Conservation (phyloP, 352 stramenopile genomes). For the Phytophthora syringae region DNA sequence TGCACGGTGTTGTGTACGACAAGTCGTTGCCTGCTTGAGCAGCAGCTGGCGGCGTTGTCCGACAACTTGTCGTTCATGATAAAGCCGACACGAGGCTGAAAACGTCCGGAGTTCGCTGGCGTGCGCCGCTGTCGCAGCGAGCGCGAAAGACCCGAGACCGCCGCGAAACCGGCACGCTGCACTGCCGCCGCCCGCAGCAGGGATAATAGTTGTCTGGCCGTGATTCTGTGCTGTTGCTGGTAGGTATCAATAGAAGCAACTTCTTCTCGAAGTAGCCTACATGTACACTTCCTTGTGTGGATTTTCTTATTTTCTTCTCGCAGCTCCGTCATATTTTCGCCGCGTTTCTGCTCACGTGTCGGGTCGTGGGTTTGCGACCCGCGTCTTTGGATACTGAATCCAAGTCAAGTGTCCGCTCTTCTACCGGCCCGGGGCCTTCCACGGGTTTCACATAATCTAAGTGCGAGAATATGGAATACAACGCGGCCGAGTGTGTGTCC, state of each 20-base stretch:
- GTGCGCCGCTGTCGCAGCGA: conserved; percentile 32
- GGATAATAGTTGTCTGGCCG: no score
- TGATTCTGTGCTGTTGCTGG: no score
- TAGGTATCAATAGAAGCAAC: no score
- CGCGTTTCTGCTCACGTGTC: not conserved
- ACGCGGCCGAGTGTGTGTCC: conserved; percentile 15
- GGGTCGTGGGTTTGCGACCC: not conserved
- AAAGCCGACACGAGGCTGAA: not conserved
- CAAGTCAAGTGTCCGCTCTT: conserved; percentile 13
- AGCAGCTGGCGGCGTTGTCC: not conserved
- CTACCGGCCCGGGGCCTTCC: conserved; percentile 1
- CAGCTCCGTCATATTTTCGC: not conserved
- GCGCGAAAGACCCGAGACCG: not conserved
- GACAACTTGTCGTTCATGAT: not conserved
- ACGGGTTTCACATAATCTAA: conserved; percentile 14
- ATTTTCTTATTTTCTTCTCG: conserved; percentile 1
- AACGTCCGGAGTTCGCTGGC: conserved; percentile 20
- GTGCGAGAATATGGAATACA: conserved; percentile 21
- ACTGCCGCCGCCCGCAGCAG: no score
- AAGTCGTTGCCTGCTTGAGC: no score
- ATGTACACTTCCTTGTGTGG: no score
- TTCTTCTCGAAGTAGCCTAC: no score
- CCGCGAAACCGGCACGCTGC: not conserved
- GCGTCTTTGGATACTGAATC: no score
- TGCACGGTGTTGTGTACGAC: no score